Percentiles rank a stretch among this genome's conserved stretches.
These are phyloP conservation scores for Talaromyces ruber DNA, from an alignment of 495 filamentous ascomycete genomes.

Conservation along the genomic window DNA sequence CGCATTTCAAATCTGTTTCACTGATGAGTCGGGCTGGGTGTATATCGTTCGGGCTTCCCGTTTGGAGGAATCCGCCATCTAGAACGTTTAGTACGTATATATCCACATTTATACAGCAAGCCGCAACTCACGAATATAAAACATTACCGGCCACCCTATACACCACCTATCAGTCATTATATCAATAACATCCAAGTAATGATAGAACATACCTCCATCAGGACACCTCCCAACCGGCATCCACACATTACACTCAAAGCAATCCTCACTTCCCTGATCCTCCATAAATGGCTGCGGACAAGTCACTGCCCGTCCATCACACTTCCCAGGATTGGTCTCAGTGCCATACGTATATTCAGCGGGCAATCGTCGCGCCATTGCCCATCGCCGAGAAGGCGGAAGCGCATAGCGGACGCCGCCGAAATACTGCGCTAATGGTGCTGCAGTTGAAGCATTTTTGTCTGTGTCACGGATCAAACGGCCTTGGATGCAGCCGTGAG, in stretches of 20 bases:
- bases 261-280: conserved; percentile 27
- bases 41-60: conserved; percentile 39
- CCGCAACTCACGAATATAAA: conserved; percentile 31
- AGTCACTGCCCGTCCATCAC: conserved; percentile 19
- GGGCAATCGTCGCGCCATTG: conserved; percentile 23
- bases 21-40: conserved; percentile 41
- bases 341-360: conserved; percentile 28
- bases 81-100: neutral
- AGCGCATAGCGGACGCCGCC: conserved; percentile 36
- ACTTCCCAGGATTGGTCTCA: conserved; percentile 17
- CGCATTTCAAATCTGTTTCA: conserved; percentile 38
- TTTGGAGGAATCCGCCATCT: conserved; percentile 54
- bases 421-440: conserved; percentile 31
- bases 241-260: conserved; percentile 37
- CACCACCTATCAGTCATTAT: neutral
- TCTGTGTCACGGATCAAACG: conserved; percentile 17
- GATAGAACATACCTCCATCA: conserved; percentile 15
- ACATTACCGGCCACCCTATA: conserved; percentile 36
- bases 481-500: conserved; percentile 29
- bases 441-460: conserved; percentile 6
- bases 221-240: conserved; percentile 27
- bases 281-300: conserved; percentile 27
- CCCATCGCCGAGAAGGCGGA: conserved; percentile 27
- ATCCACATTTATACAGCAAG: neutral
- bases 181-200: neutral